Percentiles rank a stretch among this genome's conserved stretches.
Conservation (phyloP, 225 moss, liverwort and hornwort genomes). For the Lunularia cruciata region DNA sequence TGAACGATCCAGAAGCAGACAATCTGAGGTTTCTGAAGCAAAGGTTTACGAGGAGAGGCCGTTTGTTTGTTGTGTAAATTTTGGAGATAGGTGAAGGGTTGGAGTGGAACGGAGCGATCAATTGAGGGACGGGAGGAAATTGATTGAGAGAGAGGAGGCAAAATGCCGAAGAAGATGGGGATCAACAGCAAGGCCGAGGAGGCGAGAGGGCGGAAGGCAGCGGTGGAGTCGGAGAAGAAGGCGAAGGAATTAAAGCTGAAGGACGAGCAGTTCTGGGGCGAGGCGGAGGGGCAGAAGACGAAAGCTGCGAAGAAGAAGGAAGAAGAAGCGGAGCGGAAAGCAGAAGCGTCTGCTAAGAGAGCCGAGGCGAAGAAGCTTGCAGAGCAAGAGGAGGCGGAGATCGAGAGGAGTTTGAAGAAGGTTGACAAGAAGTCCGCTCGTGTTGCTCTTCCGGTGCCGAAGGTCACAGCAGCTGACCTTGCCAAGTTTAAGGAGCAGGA, state of each 20-base stretch:
- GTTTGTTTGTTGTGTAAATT: not conserved
- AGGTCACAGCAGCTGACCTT: constrained; percentile 82
- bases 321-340: constrained; percentile 82
- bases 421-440: constrained; percentile 75
- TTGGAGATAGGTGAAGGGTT: not conserved
- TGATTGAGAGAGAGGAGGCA: constrained; percentile 13
- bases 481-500: constrained; percentile 77
- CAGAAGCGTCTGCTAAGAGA: constrained; percentile 78
- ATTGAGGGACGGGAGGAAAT: not conserved
- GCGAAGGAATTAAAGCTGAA: constrained; percentile 56
- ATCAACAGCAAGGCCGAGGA: constrained; percentile 93
- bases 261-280: constrained; percentile 80
- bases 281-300: constrained; percentile 74
- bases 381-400: constrained; percentile 74
- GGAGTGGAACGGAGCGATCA: not conserved
- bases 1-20: not conserved
- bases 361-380: constrained; percentile 92
- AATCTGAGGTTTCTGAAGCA: not conserved
- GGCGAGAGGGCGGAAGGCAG: constrained; percentile 78
- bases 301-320: constrained; percentile 80
- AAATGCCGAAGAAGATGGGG: constrained; percentile 98
- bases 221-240: constrained; percentile 73
- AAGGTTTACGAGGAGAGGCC: not conserved
- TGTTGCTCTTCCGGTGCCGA: constrained; percentile 68
- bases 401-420: constrained; percentile 68